Evolutionary conservation across 2,329 filamentous ascomycete genomes (phyloP).

Genomic region (Sarocladium oryzae): DNA sequence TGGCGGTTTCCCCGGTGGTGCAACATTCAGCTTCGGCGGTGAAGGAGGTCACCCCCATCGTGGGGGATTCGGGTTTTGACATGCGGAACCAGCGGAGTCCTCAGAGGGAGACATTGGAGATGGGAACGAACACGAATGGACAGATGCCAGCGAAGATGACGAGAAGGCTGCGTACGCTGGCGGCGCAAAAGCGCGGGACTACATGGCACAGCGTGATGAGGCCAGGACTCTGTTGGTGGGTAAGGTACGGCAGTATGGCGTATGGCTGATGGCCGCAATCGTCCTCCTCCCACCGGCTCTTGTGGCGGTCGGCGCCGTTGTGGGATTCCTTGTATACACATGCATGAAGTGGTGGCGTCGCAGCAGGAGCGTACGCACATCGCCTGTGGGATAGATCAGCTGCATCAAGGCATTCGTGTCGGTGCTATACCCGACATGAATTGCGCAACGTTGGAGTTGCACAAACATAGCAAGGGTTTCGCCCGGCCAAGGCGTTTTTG

Average conservation of each 20-base stretch:
- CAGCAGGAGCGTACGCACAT: not conserved
- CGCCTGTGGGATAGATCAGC: not conserved
- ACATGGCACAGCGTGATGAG: constrained; percentile 25
- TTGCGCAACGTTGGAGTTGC: not conserved
- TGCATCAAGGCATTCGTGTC: not conserved
- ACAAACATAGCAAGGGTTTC: not conserved
- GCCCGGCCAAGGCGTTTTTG: not conserved
- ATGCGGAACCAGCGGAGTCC: constrained; percentile 37
- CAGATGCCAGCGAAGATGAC: constrained; percentile 21
- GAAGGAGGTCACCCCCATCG: constrained; percentile 29
- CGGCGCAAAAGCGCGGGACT: constrained; percentile 21
- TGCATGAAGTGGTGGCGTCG: constrained; percentile 2
- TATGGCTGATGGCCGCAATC: constrained; percentile 34
- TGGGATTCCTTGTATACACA: constrained; percentile 1
- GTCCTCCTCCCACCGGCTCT: constrained; percentile 41
- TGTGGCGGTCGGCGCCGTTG: constrained; percentile 27
- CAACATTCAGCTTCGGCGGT: constrained; percentile 50
- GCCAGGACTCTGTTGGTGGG: constrained; percentile 33
- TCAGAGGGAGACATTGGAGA: constrained; percentile 23
- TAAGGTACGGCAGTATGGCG: constrained; percentile 34
- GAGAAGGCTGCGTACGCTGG: constrained; percentile 15
- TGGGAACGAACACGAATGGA: constrained; percentile 26
- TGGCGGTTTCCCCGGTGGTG: constrained; percentile 37
- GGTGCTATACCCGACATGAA: not conserved
- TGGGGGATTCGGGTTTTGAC: constrained; percentile 35